Conservation (phyloP, 805 yeast species). For the Saccharomyces paradoxus region DNA sequence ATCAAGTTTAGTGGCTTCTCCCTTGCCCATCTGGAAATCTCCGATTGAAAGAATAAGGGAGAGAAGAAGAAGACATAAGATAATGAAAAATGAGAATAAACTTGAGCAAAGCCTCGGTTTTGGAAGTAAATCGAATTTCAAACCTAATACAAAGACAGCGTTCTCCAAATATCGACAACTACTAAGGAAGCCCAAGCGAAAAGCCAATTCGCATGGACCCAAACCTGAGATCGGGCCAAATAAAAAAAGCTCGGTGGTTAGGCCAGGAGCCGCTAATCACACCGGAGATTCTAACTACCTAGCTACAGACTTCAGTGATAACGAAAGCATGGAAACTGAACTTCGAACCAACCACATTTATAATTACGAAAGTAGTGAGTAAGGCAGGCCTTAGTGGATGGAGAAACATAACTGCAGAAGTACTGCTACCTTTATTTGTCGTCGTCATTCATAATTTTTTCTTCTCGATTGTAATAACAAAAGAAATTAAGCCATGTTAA, state of each 20-base stretch:
- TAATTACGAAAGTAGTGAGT: constrained; percentile 9
- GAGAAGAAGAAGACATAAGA: constrained; percentile 2
- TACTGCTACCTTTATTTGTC: background rate
- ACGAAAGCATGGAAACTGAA: constrained; percentile 25
- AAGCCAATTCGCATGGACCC: background rate
- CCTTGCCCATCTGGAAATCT: constrained; percentile 9
- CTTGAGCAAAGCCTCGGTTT: background rate
- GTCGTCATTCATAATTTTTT: background rate
- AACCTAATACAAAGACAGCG: background rate
- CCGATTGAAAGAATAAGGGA: constrained; percentile 7
- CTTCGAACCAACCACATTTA: constrained; percentile 27
- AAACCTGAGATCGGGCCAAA: background rate
- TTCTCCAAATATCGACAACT: background rate
- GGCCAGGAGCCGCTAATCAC: background rate
- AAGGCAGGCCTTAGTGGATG: background rate
- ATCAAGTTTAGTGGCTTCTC: background rate
- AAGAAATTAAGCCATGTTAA: background rate
- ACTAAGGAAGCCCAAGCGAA: background rate
- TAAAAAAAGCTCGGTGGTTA: background rate
- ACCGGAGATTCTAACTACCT: background rate
- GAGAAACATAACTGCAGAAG: background rate
- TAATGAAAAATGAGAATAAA: background rate
- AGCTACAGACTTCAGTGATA: constrained; percentile 1
- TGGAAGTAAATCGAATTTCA: constrained; percentile 3
- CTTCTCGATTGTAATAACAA: background rate